Base-by-base conservation (phyloP, 768 basidiomycete species). In the Suillus hirtellus region DNA sequence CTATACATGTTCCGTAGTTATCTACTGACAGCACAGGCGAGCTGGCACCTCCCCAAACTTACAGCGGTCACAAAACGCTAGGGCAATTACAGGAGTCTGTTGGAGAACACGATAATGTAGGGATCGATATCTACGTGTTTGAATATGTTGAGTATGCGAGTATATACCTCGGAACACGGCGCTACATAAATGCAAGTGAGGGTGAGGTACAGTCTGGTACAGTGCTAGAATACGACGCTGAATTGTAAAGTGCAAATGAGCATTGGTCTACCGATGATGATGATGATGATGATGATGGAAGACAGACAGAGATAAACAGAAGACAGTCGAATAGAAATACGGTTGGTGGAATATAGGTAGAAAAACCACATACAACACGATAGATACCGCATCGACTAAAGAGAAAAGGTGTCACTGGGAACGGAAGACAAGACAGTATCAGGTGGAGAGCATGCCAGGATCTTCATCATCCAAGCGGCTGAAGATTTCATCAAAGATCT, bases 401-500 rank as follows among this genome's bases (percentile, higher is more conserved):
- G 19, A 34, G 34, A 63, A 40, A 62, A 42, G 44, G 44, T 59
- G 43, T 38, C 47, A 47, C 53, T 37, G 49, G 37, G 9, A 2
- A 21, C 37, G 61, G 21, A 40, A 54, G 53, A 24, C 19, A 35
- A 35, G 40, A 38, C 9, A 35, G 50, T 60, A 38, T 78, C 72
- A 93, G 3, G 89, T 88, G 49, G 92, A 94, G 58, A 93, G 78
- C 85, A 87, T 89, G 19, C 92, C 92, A 43, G 82, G 79, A 69
- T 93, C 91, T 64, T 89, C 88, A 46, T 82, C 85, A 15, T 76
- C 74, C 49, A 75, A 63, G 46, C 67, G 54, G 34, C 79, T 79
- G 68, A 94, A 93, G 59, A 92, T 87, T 73, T 90, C 86, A 55
- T 86, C 79, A 69, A 94, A 94, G 40, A 93, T 86, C 64, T 92